Conservation (phyloP, 225 moss, liverwort and hornwort genomes). For the Physcomitrium patens region DNA sequence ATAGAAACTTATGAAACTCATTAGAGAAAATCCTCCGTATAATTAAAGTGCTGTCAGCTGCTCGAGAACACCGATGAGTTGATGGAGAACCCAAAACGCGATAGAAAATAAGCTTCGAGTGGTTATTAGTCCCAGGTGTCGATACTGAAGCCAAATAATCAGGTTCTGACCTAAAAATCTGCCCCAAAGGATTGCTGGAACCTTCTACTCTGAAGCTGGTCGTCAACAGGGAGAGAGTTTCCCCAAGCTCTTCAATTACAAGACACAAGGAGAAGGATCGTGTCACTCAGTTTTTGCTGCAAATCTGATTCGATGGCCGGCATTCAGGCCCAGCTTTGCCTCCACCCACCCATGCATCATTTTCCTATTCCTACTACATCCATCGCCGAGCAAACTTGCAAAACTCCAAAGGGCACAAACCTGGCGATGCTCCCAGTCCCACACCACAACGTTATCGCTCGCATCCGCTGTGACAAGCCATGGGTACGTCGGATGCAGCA, state of each 20-base stretch:
- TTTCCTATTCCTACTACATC: not conserved
- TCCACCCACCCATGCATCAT: not conserved
- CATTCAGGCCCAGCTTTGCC: conserved; percentile 3
- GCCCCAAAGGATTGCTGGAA: not conserved
- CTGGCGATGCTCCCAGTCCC: conserved; percentile 99
- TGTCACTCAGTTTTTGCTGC: conserved; percentile 12
- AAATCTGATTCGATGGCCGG: not conserved
- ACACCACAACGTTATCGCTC: conserved; percentile 93
- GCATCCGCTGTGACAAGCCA: conserved; percentile 96
- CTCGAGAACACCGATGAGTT: not conserved
- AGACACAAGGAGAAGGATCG: conserved; percentile 3
- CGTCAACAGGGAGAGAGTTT: not conserved
- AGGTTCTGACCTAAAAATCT: conserved; percentile 24
- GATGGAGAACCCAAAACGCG: not conserved
- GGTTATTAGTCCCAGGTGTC: not conserved
- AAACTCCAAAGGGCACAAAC: conserved; percentile 44
- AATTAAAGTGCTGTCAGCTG: not conserved
- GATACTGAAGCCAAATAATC: not conserved
- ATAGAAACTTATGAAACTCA: not conserved
- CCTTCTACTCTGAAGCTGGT: conserved; percentile 19
- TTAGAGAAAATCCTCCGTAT: not conserved
- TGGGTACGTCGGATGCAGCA: conserved; percentile 98
- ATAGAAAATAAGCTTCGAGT: not conserved
- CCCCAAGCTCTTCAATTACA: not conserved
- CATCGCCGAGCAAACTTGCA: conserved; percentile 16